Conservation (phyloP, 2,329 filamentous ascomycete genomes). For the Biscogniauxia mediterranea region DNA sequence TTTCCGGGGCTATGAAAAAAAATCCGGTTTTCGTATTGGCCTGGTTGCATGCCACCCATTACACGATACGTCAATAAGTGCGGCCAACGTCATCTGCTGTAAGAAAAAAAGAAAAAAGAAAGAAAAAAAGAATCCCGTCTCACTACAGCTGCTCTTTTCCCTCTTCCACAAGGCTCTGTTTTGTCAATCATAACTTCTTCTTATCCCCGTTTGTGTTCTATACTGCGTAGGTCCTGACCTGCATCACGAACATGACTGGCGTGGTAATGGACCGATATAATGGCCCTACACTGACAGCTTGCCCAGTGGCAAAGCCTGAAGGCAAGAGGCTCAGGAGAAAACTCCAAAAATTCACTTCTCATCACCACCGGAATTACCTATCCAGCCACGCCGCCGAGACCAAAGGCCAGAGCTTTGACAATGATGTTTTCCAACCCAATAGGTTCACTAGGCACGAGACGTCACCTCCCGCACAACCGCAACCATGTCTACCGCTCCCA, state of each 20-base stretch:
- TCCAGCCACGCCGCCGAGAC: slow-evolving; percentile 19
- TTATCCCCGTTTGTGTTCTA: not conserved
- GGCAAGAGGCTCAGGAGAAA: slow-evolving; percentile 32
- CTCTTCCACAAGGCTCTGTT: not conserved
- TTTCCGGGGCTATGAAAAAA: slow-evolving; percentile 3
- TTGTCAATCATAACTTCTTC: not conserved
- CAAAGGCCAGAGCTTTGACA: slow-evolving; percentile 6
- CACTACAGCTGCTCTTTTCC: not conserved
- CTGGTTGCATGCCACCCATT: slow-evolving; percentile 13
- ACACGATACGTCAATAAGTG: slow-evolving; percentile 10
- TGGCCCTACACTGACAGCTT: slow-evolving; percentile 19
- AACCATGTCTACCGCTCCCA: slow-evolving; percentile 11
- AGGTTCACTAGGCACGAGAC: slow-evolving; percentile 12
- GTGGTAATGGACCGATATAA: slow-evolving; percentile 28
- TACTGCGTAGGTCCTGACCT: too few relatives aligned
- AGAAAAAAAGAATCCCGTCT: not conserved
- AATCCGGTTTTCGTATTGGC: slow-evolving; percentile 34
- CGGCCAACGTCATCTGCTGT: slow-evolving; percentile 22
- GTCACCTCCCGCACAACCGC: slow-evolving; percentile 12
- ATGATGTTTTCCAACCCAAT: slow-evolving; percentile 8
- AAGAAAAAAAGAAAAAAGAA: too few relatives aligned
- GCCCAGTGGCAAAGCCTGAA: slow-evolving; percentile 25
- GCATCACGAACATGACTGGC: not conserved
- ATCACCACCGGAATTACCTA: not conserved
- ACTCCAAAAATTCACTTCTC: slow-evolving; percentile 27